Evolutionary conservation across 345 rosid species (phyloP).

Genomic region (Sisymbrium altissimum): DNA sequence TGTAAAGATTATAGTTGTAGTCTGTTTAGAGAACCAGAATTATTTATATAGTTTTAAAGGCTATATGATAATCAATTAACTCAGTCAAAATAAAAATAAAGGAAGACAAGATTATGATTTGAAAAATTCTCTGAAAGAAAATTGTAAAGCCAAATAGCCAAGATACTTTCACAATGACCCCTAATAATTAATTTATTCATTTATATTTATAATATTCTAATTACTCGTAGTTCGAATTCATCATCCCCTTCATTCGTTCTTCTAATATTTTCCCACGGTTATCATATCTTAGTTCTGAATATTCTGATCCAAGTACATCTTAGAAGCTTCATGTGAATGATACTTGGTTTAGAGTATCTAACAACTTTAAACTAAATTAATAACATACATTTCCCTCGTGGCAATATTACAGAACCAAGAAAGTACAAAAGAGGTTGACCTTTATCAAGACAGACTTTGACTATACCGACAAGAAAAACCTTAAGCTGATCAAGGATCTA

Average conservation of each 20-base stretch:
- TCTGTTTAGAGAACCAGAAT: neutral
- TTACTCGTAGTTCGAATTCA: neutral
- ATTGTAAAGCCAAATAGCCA: neutral
- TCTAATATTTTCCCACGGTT: too few species aligned
- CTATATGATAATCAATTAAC: neutral
- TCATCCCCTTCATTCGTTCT: too few species aligned
- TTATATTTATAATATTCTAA: neutral
- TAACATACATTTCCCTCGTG: slow-evolving; percentile 9
- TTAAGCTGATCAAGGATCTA: neutral
- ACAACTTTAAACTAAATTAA: neutral
- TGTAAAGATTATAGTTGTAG: neutral
- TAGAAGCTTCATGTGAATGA: neutral
- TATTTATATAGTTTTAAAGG: neutral
- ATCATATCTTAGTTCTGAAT: neutral
- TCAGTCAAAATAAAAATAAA: neutral
- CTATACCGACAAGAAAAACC: slow-evolving; percentile 15
- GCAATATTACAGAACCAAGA: neutral
- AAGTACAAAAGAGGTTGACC: slow-evolving; percentile 17
- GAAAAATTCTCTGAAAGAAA: neutral
- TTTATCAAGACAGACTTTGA: neutral
- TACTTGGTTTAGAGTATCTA: neutral
- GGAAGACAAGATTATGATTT: neutral
- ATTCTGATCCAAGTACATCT: neutral
- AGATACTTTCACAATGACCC: neutral
- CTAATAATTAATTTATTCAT: neutral